Percentiles rank a stretch among this genome's conserved stretches.
These are phyloP conservation scores for Candida verbasci DNA, from an alignment of 805 yeast genomes.

Conservation along the genomic window DNA sequence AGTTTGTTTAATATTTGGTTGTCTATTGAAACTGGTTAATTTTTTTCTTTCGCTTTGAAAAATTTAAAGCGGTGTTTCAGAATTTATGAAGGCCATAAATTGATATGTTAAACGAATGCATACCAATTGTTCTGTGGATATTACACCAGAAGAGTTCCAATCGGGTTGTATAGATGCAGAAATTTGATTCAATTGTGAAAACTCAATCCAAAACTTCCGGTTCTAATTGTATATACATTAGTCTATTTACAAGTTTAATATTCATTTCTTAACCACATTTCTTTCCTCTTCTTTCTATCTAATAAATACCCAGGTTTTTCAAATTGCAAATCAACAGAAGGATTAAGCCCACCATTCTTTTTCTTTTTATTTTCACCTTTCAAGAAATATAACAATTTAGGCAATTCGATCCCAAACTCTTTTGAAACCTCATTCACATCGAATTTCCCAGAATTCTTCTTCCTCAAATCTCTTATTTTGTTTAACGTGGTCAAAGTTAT, in stretches of 20 bases:
- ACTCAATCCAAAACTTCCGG: no score
- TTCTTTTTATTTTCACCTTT: slow-evolving; percentile 6
- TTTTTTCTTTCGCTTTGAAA: no score
- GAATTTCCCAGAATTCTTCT: slow-evolving; percentile 56
- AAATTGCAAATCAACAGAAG: not conserved
- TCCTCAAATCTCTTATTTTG: slow-evolving; percentile 55
- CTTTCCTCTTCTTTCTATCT: slow-evolving; percentile 56
- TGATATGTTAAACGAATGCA: no score
- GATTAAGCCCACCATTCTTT: not conserved
- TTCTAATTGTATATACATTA: no score
- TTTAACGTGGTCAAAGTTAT: slow-evolving; percentile 53
- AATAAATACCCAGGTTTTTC: slow-evolving; percentile 1
- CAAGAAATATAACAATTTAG: slow-evolving; percentile 6
- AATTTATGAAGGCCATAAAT: no score
- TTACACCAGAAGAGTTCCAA: no score
- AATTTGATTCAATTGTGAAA: no score
- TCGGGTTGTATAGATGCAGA: no score
- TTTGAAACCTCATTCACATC: slow-evolving; percentile 60
- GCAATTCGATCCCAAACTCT: slow-evolving; percentile 48
- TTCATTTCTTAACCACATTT: slow-evolving; percentile 61
- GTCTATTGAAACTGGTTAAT: no score
- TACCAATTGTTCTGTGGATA: no score
- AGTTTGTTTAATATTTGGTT: no score
- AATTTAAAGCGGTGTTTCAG: no score
- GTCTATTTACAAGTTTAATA: slow-evolving; percentile 17